Evolutionary conservation across 2,329 filamentous ascomycete genomes (phyloP).

Genomic region (Nothophoma quercina): DNA sequence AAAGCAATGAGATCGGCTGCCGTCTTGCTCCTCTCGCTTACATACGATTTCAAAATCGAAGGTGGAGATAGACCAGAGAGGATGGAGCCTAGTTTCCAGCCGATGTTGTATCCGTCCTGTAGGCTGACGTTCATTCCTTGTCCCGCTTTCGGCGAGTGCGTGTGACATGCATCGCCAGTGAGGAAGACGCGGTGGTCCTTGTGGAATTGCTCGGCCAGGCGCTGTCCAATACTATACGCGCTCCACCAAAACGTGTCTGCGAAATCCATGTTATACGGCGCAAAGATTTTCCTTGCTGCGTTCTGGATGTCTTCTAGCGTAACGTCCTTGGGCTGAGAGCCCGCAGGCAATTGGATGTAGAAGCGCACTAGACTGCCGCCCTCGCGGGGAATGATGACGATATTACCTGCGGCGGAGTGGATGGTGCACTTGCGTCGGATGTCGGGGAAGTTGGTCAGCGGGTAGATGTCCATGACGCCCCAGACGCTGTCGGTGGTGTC

Average conservation of each 20-base stretch:
- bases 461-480: slow-evolving; percentile 64
- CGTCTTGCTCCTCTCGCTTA: slow-evolving; percentile 61
- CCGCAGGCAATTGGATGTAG: slow-evolving; percentile 66
- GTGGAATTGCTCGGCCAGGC: slow-evolving; percentile 73
- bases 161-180: slow-evolving; percentile 72
- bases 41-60: slow-evolving; percentile 66
- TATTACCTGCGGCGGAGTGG: slow-evolving; percentile 55
- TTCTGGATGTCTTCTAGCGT: slow-evolving; percentile 62
- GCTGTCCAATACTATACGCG: slow-evolving; percentile 74
- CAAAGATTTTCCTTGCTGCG: slow-evolving; percentile 61
- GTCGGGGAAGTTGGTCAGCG: slow-evolving; percentile 59
- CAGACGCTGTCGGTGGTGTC: slow-evolving; percentile 65
- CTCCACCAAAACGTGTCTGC: slow-evolving; percentile 73
- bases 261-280: slow-evolving; percentile 63
- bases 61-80: slow-evolving; percentile 60
- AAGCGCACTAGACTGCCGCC: slow-evolving; percentile 65
- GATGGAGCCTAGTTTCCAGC: slow-evolving; percentile 61
- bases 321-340: slow-evolving; percentile 61
- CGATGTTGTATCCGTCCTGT: slow-evolving; percentile 67
- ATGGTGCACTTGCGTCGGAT: slow-evolving; percentile 60
- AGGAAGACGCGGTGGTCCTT: slow-evolving; percentile 72
- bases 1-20: slow-evolving; percentile 66
- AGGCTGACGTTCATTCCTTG: slow-evolving; percentile 70
- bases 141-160: slow-evolving; percentile 75
- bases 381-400: slow-evolving; percentile 63